Evolutionary conservation across 495 filamentous ascomycete species (phyloP).

Genomic region (Hyaloscypha variabilis): DNA sequence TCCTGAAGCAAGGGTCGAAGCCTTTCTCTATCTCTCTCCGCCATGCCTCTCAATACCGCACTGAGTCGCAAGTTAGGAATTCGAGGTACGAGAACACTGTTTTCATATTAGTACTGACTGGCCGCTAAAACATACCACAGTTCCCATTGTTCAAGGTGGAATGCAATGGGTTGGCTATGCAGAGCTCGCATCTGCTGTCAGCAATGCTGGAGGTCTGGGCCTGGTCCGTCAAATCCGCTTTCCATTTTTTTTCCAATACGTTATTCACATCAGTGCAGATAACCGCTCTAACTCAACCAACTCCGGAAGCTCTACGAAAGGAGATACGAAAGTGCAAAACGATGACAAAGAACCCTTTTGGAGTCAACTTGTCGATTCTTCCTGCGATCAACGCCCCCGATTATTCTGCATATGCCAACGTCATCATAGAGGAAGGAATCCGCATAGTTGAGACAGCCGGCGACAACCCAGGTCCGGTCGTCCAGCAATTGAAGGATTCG

Average conservation of each 20-base stretch:
- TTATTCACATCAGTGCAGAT: too few species aligned
- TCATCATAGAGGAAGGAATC: constrained; percentile 91
- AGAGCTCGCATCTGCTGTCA: constrained; percentile 90
- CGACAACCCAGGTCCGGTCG: constrained; percentile 90
- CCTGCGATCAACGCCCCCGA: constrained; percentile 87
- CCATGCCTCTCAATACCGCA: too few species aligned
- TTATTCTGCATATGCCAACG: constrained; percentile 89
- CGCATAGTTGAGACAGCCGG: constrained; percentile 96
- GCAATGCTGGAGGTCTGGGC: constrained; percentile 92
- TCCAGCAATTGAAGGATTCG: constrained; percentile 82
- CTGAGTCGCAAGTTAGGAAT: too few species aligned
- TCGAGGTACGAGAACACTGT: too few species aligned
- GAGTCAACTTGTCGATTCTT: constrained; percentile 93
- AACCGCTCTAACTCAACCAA: constrained; percentile 95
- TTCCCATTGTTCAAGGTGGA: constrained; percentile 96
- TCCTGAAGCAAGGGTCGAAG: too few species aligned
- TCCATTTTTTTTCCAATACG: too few species aligned
- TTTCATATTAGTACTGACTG: too few species aligned
- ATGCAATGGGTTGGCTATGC: constrained; percentile 87
- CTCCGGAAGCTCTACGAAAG: constrained; percentile 87
- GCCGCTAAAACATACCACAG: too few species aligned
- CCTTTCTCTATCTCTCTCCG: too few species aligned
- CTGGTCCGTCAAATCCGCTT: too few species aligned
- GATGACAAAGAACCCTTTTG: constrained; percentile 90
- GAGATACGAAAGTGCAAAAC: constrained; percentile 86